Conservation (phyloP, 495 filamentous ascomycete species). For the Neurospora discreta region DNA sequence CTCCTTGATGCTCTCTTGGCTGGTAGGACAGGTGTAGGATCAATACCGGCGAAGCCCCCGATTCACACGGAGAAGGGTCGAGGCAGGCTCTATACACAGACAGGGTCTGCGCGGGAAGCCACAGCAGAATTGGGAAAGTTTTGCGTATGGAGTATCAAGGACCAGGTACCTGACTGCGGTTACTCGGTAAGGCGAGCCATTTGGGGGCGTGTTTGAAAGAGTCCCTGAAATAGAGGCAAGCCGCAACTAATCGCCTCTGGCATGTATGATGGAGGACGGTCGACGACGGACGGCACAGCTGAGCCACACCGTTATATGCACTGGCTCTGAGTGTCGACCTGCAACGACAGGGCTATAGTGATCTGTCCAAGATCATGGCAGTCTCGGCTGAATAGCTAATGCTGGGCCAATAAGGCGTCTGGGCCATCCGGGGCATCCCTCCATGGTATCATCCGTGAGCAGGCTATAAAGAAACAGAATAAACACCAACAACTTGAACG, state of each 20-base stretch:
- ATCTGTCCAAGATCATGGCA: conserved; percentile 27
- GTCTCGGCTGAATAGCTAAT: conserved; percentile 47
- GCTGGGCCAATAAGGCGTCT: conserved; percentile 35
- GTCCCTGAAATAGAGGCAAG: conserved; percentile 29
- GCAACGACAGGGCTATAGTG: conserved; percentile 30
- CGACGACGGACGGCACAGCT: conserved; percentile 30
- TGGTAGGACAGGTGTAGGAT: conserved; percentile 38
- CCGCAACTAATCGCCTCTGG: conserved; percentile 29
- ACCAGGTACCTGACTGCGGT: conserved; percentile 29
- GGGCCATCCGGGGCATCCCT: conserved; percentile 30
- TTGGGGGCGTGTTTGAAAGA: conserved; percentile 25
- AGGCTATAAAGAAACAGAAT: conserved; percentile 17
- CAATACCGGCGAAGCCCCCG: conserved; percentile 38
- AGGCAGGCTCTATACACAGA: conserved; percentile 35
- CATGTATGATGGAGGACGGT: conserved; percentile 23
- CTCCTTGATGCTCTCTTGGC: conserved; percentile 31
- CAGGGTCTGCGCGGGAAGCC: conserved; percentile 32
- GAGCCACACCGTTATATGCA: conserved; percentile 35
- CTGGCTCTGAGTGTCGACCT: conserved; percentile 7
- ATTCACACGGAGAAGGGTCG: conserved; percentile 37
- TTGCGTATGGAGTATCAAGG: conserved; percentile 11
- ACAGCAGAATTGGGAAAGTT: conserved; percentile 13
- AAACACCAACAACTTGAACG: conserved; percentile 15
- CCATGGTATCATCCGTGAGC: conserved; percentile 9
- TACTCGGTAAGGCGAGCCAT: conserved; percentile 17